Base-by-base conservation (phyloP, 1,284 basidiomycete genomes). In the Boletus semigastroideus region DNA sequence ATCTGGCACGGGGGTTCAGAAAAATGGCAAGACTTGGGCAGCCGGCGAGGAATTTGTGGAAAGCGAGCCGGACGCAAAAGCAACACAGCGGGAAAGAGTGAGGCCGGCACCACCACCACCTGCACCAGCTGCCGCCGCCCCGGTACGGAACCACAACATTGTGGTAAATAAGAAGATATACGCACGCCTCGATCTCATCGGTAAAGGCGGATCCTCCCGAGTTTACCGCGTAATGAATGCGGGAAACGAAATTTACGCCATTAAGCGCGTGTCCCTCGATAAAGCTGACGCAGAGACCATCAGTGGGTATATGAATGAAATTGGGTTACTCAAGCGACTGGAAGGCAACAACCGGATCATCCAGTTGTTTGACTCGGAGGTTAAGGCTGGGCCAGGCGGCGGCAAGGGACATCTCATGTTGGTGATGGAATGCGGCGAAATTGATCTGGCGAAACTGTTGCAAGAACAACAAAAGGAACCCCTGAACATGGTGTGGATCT, bases 351-450 rank as follows among this genome's bases (percentile, higher is more conserved):
- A 83, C 52, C 80, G 93, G 42, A 94, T 97, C 60, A 97, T 97
- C 57, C 81, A 90, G 54, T 72, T 98, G 42, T 82, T 93, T 57
- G 94, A 96, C 65, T 88, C 89, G 52, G 93, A 97, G 70, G 72
- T 92, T 54, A 82, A 82, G 65, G 73, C 78, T 31, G 78, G 80
- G 38, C 73, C 78, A n/a, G 78, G 81, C 48, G 80, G 82, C 51
- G 77, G 80, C 64, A 83, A 87, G 72, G 84, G 85, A 28, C 72
- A 82, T 68, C 62, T 92, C 52, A 72, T 91, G 72, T 78, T 96
- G 65, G 90, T 96, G 4, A 94, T 98, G 92, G 94, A 98, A 67
- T 92, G 89, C 55, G 94, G 94, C 8, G 94, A 97, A 72, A 85
- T 93, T 43, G 87, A 97, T 72, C 75, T 98, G 51, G 89, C 93